Base-by-base conservation (phyloP, 306 rosid species). In the Fragaria nilgerrensis region DNA sequence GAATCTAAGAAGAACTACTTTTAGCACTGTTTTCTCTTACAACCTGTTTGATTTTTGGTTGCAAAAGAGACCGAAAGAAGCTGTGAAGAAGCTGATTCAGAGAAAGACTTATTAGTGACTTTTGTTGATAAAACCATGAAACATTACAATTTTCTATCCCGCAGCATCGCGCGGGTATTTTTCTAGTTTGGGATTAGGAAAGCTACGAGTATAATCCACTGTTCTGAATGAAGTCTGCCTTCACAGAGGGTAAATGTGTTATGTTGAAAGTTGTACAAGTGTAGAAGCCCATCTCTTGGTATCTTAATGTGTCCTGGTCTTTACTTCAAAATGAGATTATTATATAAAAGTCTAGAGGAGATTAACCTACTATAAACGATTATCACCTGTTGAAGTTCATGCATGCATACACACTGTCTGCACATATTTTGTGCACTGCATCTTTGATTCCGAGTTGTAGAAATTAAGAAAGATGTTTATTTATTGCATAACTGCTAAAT, bases 401-500 rank as follows among this genome's bases (percentile, higher is more conserved):
- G 49, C 22, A 32, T 32, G 19, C 22, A 1, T 9, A 67, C 6
- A 14, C 19, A 17, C 16, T 48, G 27, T 48, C 19, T 74, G 68
- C 22, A 63, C 2, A 29, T 59, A 5, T 32, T 5, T 1, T 17
- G 44, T 43, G 56, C 29, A 10, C 25, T 74, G 53, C 44, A 59
- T 29, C 49, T 19, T 39, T 22, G 59, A 73, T 53, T 34, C 43
- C n/a, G 65, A 56, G 25, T 15, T 58, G 52, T 73, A 6, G 9
- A 52, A 37, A n/a, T n/a, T 13, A 72, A 20, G 45, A 34, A 34
- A 34, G 67, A 56, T 56, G 41, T n/a, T 55, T 70, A 72, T 39
- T 69, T 48, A 52, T 47, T 12, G 73, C 78, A 22, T 52, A 74
- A 23, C 65, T 77, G 83, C 34, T 73, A 47, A 58, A 75, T 50